Evolutionary conservation across 1,139 yeast species (phyloP).

Genomic region (Pichia sp.): DNA sequence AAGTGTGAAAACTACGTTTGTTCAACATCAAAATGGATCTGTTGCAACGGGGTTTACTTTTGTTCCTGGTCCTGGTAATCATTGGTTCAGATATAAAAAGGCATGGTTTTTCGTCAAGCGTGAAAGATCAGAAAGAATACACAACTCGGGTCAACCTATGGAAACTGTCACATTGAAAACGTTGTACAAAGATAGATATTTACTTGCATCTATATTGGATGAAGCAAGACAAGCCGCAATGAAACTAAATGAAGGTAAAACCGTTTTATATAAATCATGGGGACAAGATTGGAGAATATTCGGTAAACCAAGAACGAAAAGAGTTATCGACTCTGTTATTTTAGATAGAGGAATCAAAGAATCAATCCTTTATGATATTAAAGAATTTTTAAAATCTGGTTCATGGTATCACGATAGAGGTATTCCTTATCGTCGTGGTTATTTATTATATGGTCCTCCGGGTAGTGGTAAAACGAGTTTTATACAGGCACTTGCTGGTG

Average conservation of each 20-base stretch:
- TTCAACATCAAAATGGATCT: conserved; percentile 93
- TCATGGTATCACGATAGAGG: conserved; percentile 96
- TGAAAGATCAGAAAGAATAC: conserved; percentile 84
- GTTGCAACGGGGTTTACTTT: conserved; percentile 83
- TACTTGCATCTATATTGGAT: conserved; percentile 68
- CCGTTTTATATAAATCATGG: conserved; percentile 91
- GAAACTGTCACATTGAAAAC: conserved; percentile 95
- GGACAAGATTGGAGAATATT: conserved; percentile 99
- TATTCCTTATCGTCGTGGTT: conserved; percentile 96
- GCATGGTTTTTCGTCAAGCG: conserved; percentile 88
- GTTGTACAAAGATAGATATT: conserved; percentile 70
- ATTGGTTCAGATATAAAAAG: conserved; percentile 78
- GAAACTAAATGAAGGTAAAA: conserved; percentile 85
- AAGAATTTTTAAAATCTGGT: conserved; percentile 76
- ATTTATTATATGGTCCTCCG: conserved; percentile 94
- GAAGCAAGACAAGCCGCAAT: conserved; percentile 89
- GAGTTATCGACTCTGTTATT: conserved; percentile 82
- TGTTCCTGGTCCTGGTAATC: conserved; percentile 99
- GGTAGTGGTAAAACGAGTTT: conserved; percentile 97
- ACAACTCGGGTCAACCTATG: conserved; percentile 92
- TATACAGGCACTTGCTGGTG: conserved; percentile 96
- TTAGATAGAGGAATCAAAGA: conserved; percentile 75
- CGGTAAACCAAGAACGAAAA: conserved; percentile 91
- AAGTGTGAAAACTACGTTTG: conserved; percentile 83
- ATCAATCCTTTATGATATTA: conserved; percentile 64